Percentiles rank a stretch among this genome's conserved stretches.
Conservation (phyloP, 768 basidiomycete species). For the Arthromyces matolae region DNA sequence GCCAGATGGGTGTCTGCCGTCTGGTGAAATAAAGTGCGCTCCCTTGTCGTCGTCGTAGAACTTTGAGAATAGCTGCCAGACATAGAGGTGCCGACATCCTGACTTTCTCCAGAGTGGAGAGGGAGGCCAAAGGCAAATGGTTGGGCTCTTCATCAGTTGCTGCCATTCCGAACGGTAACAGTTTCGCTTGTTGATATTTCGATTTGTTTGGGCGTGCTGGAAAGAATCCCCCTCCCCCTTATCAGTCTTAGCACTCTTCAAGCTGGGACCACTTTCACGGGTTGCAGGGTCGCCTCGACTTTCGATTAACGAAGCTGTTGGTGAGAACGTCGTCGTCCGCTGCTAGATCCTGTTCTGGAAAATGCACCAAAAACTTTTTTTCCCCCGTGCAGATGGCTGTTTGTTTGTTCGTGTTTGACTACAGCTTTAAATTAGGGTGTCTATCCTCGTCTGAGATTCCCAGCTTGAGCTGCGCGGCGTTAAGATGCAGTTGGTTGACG, state of each 20-base stretch:
- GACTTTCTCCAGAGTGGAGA: conserved; percentile 44
- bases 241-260: conserved; percentile 59
- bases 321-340: conserved; percentile 75
- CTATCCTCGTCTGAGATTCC: too few species aligned
- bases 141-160: conserved; percentile 64
- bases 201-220: conserved; percentile 55
- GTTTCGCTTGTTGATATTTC: conserved; percentile 74
- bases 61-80: conserved; percentile 42
- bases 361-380: conserved; percentile 70
- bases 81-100: conserved; percentile 37
- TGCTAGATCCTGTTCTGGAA: conserved; percentile 58
- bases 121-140: conserved; percentile 44
- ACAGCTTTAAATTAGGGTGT: too few species aligned
- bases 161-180: conserved; percentile 86
- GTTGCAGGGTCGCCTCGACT: conserved; percentile 71
- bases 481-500: too few species aligned
- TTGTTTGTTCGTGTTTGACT: too few species aligned
- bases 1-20: conserved; percentile 65
- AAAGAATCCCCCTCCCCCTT: conserved; percentile 42
- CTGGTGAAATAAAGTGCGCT: conserved; percentile 64
- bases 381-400: too few species aligned
- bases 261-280: conserved; percentile 72
- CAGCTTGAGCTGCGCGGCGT: too few species aligned
- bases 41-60: conserved; percentile 49
- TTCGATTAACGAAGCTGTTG: conserved; percentile 68